These are phyloP conservation scores for Aspergillus tubingensis DNA, from an alignment of 2,329 filamentous ascomycete genomes.

Conservation along the genomic window DNA sequence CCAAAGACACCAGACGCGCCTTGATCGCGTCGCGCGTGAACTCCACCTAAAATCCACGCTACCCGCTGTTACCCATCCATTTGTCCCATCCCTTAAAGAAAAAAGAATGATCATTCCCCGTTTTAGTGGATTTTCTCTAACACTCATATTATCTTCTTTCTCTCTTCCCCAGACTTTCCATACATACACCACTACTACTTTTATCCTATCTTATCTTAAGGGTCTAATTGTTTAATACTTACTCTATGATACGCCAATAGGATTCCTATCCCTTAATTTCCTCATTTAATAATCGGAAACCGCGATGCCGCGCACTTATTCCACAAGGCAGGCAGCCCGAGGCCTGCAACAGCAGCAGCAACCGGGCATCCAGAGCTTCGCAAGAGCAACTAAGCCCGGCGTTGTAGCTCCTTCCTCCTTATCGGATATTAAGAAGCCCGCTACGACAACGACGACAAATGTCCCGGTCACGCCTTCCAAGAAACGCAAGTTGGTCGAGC, in stretches of 20 bases:
- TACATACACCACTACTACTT: not conserved
- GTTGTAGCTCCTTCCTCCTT: slow-evolving; percentile 13
- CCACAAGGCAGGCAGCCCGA: slow-evolving; percentile 31
- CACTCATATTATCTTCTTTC: not conserved
- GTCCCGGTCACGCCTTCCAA: slow-evolving; percentile 40
- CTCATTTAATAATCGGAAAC: slow-evolving; percentile 19
- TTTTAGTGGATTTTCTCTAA: not conserved
- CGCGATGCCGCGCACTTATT: slow-evolving; percentile 35
- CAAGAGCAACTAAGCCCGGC: slow-evolving; percentile 47
- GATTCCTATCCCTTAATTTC: slow-evolving; percentile 10
- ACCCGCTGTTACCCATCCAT: slow-evolving; percentile 2
- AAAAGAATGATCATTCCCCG: slow-evolving; percentile 9
- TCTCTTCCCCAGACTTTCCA: not conserved
- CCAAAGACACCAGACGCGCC: slow-evolving; percentile 16
- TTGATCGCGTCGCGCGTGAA: slow-evolving; percentile 20
- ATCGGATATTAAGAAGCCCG: slow-evolving; percentile 34
- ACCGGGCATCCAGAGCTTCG: slow-evolving; percentile 48
- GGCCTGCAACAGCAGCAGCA: slow-evolving; percentile 21
- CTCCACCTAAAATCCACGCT: slow-evolving; percentile 9
- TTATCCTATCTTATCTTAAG: not conserved
- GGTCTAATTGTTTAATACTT: slow-evolving; percentile 1
- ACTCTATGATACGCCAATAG: slow-evolving; percentile 10
- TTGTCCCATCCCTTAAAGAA: slow-evolving; percentile 1
- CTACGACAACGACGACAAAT: slow-evolving; percentile 18
- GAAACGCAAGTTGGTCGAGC: slow-evolving; percentile 42